Conservation (phyloP, 2,329 filamentous ascomycete species). For the Colletotrichum zoysiae region DNA sequence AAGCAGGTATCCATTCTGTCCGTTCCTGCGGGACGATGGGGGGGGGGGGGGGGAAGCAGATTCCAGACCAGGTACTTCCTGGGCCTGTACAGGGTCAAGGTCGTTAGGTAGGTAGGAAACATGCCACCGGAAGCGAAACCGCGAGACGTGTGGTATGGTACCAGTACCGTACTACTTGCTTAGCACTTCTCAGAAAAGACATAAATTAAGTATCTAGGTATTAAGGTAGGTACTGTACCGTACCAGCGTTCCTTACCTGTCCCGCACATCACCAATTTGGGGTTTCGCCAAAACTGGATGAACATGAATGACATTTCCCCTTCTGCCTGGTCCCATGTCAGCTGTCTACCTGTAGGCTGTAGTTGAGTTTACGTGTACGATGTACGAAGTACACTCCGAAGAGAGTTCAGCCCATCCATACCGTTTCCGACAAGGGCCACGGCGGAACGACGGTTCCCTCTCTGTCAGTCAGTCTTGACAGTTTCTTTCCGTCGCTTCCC, state of each 20-base stretch:
- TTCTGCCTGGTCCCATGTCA: neutral
- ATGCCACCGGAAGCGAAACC: constrained; percentile 28
- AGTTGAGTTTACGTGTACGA: too few relatives aligned
- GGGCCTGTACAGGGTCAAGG: constrained; percentile 8
- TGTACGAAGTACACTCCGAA: too few relatives aligned
- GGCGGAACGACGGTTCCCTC: neutral
- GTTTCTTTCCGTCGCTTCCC: too few relatives aligned
- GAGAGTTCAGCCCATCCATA: neutral
- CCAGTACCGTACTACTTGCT: too few relatives aligned
- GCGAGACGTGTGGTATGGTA: constrained; percentile 25
- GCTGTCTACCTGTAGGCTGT: too few relatives aligned
- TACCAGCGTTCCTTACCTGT: neutral
- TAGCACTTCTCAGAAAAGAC: neutral
- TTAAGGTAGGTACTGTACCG: neutral
- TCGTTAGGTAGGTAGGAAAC: constrained; percentile 6
- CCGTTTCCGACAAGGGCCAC: constrained; percentile 13
- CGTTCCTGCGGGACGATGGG: constrained; percentile 3
- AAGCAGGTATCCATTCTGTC: constrained; percentile 17
- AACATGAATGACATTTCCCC: neutral
- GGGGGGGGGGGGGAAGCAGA: neutral
- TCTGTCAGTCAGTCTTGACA: too few relatives aligned
- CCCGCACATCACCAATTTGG: neutral
- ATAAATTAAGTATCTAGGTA: too few relatives aligned
- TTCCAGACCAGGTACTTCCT: neutral
- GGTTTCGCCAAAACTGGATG: neutral